Evolutionary conservation across 2,329 filamentous ascomycete genomes (phyloP), one percentile per base, ranked within the genome.

Genomic region (Colletotrichum zoysiae): DNA sequence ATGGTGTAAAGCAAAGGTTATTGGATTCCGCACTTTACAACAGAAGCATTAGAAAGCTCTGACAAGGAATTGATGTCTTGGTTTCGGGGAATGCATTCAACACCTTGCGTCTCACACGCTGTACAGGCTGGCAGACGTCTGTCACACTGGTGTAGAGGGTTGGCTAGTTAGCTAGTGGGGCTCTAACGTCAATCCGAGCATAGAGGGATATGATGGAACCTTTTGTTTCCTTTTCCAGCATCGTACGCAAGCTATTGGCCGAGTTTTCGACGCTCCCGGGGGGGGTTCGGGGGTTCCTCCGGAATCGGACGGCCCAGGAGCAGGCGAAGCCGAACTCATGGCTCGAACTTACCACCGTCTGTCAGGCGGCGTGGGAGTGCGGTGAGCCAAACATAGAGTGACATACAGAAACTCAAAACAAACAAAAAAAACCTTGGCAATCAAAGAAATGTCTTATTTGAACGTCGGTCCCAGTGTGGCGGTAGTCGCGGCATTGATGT

Each of bases 141-240:
- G 30, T 72, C 70, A 40, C 70, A 72, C 70, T 72, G 35, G 20
- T n/a, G n/a, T 16, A 5, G 20, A n/a, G 12, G 23, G 14, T 38
- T 23, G 53, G 38, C 20, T 40, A 23, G 33, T 57, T 40, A 57
- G 55, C 53, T 9, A 18, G 9, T 14, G 53, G 33, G 3, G 18
- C 30, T 56, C 33, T 7, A 12, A 56, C 18, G 30, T 56, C 53
- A 56, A 3, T 3, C 18, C 1, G 30, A 18, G 5, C 20, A 30
- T 56, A 4, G 9, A 38, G 20, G 53, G 30, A n/a, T 8, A 6
- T 30, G 18, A 14, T 3, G 30, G 16, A 57, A 72, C 70, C 60
- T 69, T 69, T 42, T 72, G 70, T 23, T 69, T 72, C 26, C 70
- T 55, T 33, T 61, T 72, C 70, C 70, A 72, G 30, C 65, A 72